phyloP scores from a whole-genome alignment of 2,329 filamentous ascomycete species.

The Phaeophleospora eucalypticola region DNA sequence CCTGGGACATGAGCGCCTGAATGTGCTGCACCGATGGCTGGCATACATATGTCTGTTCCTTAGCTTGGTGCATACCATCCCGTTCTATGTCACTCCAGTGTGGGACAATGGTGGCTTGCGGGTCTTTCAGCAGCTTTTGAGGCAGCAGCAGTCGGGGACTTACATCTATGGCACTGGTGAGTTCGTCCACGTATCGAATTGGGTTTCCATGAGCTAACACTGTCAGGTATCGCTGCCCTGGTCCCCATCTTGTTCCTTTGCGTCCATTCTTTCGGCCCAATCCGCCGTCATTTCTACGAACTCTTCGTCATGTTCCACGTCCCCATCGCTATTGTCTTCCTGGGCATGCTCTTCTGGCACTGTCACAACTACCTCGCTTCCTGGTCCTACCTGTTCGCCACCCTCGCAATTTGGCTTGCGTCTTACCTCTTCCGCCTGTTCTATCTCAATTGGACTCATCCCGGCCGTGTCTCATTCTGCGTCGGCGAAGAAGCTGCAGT shows the following conservation, averaged over 20 bases:
- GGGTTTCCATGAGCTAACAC: not conserved
- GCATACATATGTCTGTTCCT: conserved; percentile 82
- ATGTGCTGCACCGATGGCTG: conserved; percentile 89
- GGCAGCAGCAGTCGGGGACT: conserved; percentile 57
- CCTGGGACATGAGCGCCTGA: conserved; percentile 85
- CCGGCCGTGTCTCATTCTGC: conserved; percentile 73
- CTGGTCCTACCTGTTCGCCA: conserved; percentile 83
- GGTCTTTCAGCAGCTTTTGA: conserved; percentile 53
- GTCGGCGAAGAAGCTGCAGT: conserved; percentile 90
- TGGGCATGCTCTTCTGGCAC: conserved; percentile 91
- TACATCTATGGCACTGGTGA: conserved; percentile 78
- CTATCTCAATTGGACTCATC: conserved; percentile 86
- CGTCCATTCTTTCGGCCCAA: conserved; percentile 73
- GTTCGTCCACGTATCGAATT: conserved; percentile 8
- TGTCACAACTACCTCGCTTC: conserved; percentile 87
- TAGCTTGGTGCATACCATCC: conserved; percentile 76
- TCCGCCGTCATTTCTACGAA: conserved; percentile 78
- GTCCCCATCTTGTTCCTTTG: conserved; percentile 80
- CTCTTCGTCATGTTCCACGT: conserved; percentile 78
- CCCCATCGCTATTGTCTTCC: conserved; percentile 73
- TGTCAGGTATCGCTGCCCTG: conserved; percentile 59
- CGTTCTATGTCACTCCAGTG: conserved; percentile 84
- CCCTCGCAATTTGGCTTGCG: conserved; percentile 69
- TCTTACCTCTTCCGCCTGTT: conserved; percentile 73
- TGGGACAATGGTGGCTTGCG: conserved; percentile 73